A percentile compares a stretch with the other conserved stretches of the same genome.
Evolutionary conservation across 2,329 filamentous ascomycete species (phyloP).

Genomic region (Pyrenophora tritici-repentis): DNA sequence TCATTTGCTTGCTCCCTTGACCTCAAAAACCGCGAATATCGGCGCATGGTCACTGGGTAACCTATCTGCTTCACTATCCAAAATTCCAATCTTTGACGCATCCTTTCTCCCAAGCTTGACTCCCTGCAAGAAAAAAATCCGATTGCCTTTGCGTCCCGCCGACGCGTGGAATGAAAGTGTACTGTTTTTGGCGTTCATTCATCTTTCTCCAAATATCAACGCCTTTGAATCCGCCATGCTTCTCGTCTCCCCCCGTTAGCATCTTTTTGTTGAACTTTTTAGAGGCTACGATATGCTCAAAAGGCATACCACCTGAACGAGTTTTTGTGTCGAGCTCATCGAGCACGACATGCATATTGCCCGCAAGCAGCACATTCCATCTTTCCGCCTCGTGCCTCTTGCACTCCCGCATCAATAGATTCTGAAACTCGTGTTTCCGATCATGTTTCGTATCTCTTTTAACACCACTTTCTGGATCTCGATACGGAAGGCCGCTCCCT

Average conservation of each 20-base stretch:
- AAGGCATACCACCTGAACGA: conserved; percentile 49
- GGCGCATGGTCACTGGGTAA: conserved; percentile 62
- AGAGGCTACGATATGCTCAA: conserved; percentile 57
- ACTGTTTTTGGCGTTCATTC: conserved; percentile 36
- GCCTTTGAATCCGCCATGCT: conserved; percentile 18
- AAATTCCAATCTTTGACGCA: conserved; percentile 47
- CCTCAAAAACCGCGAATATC: conserved; percentile 50
- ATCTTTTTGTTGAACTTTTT: conserved; percentile 58
- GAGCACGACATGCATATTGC: conserved; percentile 60
- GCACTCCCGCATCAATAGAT: conserved; percentile 53
- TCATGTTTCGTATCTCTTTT: conserved; percentile 56
- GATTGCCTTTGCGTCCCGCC: conserved; percentile 50
- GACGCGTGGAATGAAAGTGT: conserved; percentile 13
- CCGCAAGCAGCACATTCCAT: conserved; percentile 54
- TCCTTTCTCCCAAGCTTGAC: conserved; percentile 46
- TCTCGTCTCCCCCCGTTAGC: conserved; percentile 36
- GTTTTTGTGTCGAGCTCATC: conserved; percentile 54
- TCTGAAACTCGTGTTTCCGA: conserved; percentile 57
- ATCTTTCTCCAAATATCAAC: conserved; percentile 56
- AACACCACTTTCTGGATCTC: conserved; percentile 50
- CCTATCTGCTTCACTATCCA: conserved; percentile 52
- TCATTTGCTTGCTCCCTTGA: neutral
- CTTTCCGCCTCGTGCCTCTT: conserved; percentile 49
- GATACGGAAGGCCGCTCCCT: conserved; percentile 56
- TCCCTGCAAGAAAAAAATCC: conserved; percentile 57